Evolutionary conservation across 345 rosid species (phyloP).

Genomic region (Excoecaria agallocha): DNA sequence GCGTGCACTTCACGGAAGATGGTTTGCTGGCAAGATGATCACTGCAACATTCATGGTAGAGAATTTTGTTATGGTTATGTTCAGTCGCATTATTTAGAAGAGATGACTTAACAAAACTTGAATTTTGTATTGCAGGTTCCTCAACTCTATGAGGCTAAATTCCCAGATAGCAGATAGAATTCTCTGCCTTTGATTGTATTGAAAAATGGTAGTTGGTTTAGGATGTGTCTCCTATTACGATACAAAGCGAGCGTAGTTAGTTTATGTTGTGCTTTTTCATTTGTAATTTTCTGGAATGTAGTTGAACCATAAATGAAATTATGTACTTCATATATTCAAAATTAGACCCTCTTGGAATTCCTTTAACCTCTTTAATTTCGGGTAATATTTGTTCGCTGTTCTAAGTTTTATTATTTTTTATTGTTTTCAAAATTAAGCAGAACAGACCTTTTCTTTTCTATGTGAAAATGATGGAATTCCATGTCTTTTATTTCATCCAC

Average conservation of each 20-base stretch:
- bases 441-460: no score
- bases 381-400: background rate
- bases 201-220: background rate
- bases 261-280: background rate
- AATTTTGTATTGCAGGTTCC: slow-evolving; percentile 40
- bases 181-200: background rate
- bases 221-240: background rate
- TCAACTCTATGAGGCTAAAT: slow-evolving; percentile 52
- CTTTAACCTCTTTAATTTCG: background rate
- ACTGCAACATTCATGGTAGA: slow-evolving; percentile 83
- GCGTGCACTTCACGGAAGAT: slow-evolving; percentile 86
- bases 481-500: no score
- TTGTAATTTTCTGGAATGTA: background rate
- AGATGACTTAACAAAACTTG: background rate
- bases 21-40: slow-evolving; percentile 99
- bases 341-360: background rate
- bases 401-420: background rate
- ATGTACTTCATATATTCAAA: background rate
- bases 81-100: background rate
- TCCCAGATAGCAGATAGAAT: slow-evolving; percentile 47
- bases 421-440: no score
- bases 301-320: background rate
- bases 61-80: background rate
- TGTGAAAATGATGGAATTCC: no score
- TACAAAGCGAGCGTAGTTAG: background rate